These are phyloP conservation scores for Turritis glabra DNA, from an alignment of 345 rosid species.

Conservation along the genomic window DNA sequence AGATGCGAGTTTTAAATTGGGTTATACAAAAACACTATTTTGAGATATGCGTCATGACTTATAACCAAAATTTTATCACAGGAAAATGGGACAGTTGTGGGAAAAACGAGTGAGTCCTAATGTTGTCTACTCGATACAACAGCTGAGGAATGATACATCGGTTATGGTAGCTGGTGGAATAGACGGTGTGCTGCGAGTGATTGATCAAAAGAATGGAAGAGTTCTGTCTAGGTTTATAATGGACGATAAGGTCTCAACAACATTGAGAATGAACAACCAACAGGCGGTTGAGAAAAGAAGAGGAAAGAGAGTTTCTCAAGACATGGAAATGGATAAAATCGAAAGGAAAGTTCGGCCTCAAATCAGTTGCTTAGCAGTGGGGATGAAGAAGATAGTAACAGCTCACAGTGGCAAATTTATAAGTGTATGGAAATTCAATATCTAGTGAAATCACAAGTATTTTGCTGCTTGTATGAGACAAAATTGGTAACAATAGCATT, in stretches of 20 bases:
- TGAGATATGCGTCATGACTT: not conserved
- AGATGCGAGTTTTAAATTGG: not conserved
- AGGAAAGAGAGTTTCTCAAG: slow-evolving; percentile 52
- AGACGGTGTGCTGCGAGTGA: slow-evolving; percentile 74
- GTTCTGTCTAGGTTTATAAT: slow-evolving; percentile 53
- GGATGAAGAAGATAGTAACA: slow-evolving; percentile 80
- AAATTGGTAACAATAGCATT: not conserved
- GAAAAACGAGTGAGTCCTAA: slow-evolving; percentile 72
- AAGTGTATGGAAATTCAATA: slow-evolving; percentile 66
- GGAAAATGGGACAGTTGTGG: slow-evolving; percentile 81
- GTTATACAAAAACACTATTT: not conserved
- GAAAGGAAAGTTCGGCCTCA: slow-evolving; percentile 62
- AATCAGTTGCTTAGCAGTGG: slow-evolving; percentile 76
- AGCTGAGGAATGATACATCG: slow-evolving; percentile 54
- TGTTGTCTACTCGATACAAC: slow-evolving; percentile 70
- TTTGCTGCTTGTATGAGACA: not conserved
- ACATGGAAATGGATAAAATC: slow-evolving; percentile 46
- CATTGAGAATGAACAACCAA: slow-evolving; percentile 30
- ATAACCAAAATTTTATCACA: slow-evolving; percentile 33
- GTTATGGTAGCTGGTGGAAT: slow-evolving; percentile 77
- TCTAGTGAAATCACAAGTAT: not conserved
- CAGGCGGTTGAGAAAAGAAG: slow-evolving; percentile 43
- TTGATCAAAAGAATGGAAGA: slow-evolving; percentile 69
- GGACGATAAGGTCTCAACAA: slow-evolving; percentile 39
- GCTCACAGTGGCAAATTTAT: slow-evolving; percentile 62